phyloP scores from a whole-genome alignment of 495 filamentous ascomycete genomes.

The Endocarpon pusillum region DNA sequence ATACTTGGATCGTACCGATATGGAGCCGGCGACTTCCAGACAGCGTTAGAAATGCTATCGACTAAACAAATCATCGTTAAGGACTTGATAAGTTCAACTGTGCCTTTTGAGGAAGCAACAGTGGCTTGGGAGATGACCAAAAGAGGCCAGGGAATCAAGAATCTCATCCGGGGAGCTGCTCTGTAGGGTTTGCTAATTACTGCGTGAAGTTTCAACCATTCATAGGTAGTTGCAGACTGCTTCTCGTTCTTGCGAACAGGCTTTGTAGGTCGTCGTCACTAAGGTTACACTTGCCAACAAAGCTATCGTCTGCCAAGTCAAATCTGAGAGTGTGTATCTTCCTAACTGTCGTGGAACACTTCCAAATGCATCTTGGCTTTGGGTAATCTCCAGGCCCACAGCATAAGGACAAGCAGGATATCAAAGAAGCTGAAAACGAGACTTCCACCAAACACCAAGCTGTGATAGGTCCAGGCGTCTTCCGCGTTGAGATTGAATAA shows the following conservation, averaged over 20 bases:
- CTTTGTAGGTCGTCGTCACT: too few relatives aligned
- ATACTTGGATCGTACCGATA: slow-evolving; percentile 74
- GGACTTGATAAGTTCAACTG: slow-evolving; percentile 48
- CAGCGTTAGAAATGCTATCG: slow-evolving; percentile 54
- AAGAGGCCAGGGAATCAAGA: slow-evolving; percentile 69
- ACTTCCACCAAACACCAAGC: slow-evolving; percentile 50
- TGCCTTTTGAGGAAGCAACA: slow-evolving; percentile 56
- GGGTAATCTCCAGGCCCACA: slow-evolving; percentile 40
- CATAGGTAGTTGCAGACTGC: too few relatives aligned
- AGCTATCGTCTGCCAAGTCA: too few relatives aligned
- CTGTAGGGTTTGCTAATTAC: too few relatives aligned
- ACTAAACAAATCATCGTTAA: slow-evolving; percentile 50
- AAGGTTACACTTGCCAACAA: too few relatives aligned
- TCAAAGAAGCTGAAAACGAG: slow-evolving; percentile 49
- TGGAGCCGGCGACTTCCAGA: slow-evolving; percentile 60
- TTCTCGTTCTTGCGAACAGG: too few relatives aligned
- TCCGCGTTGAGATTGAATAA: slow-evolving; percentile 24
- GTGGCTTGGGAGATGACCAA: slow-evolving; percentile 64
- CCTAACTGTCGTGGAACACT: background rate
- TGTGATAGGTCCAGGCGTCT: slow-evolving; percentile 52
- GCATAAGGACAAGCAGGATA: slow-evolving; percentile 26
- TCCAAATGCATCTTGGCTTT: slow-evolving; percentile 22
- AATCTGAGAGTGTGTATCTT: too few relatives aligned
- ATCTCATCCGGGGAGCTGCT: slow-evolving; percentile 59
- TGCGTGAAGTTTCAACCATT: too few relatives aligned